Evolutionary conservation across 2,329 filamentous ascomycete species (phyloP), one percentile per base, ranked within the genome.

Genomic region (Phialocephala sp.): DNA sequence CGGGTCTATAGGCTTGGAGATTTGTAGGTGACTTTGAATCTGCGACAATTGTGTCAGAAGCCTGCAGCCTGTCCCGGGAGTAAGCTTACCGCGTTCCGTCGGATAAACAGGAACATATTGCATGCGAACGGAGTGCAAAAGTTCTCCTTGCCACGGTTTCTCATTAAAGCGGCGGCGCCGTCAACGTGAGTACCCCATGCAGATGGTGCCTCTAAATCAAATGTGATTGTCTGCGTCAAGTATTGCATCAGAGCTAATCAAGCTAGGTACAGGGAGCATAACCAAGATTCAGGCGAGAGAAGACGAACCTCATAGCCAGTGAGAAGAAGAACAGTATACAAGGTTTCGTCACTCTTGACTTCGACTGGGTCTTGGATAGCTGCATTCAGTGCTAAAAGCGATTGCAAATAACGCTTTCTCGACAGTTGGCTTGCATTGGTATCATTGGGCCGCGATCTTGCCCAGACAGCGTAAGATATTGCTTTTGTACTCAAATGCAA

Each of bases 271-370:
- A 43, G 15, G 41, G 6, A 43, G 15, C 2, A 22, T 35, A 37
- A 39, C 8, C 36, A 6, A 41, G 35, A 54, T 18, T 43, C 39
- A 60, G 62, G 58, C 14, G 24, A 27, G 37, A 41, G 15, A 32
- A 32, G 12, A 64, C 63, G 58, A 43, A 69, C 67, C 55, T 69
- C 67, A 41, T 67, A 69, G 20, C 66, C 68, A 59, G n/a, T 64
- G 52, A 69, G 63, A 47, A 69, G 65, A 4, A 69, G 61, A n/a
- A 68, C 66, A n/a, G 68, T 57, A 50, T 69, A 69, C 47, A 69
- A 41, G 20, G 36, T 68, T 35, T 66, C 68, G 47, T 67, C 66
- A 22, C 59, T 63, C 35, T 60, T 68, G 18, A 59, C 63, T 60
- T 69, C 41, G 36, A 64, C 43, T 60, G 67, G 63, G 56, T 69